Evolutionary conservation across 1,284 basidiomycete species (phyloP).

Genomic region (Coniophora puteana): DNA sequence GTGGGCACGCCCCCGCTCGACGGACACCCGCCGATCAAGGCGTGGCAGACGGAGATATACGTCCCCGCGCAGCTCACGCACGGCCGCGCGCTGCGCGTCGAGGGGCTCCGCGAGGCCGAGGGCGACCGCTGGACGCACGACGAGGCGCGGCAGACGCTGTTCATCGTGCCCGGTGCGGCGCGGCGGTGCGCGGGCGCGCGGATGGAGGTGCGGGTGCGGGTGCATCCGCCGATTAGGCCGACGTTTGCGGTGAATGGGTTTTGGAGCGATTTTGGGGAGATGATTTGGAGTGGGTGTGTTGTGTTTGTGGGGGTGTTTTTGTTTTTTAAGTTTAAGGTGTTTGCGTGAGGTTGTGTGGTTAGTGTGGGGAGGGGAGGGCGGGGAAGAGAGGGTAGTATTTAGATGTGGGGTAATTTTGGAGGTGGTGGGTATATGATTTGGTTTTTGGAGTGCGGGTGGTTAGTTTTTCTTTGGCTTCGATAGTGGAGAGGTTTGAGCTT

Average conservation of each 20-base stretch:
- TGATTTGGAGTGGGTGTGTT: constrained; percentile 31
- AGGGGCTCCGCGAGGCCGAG: constrained; percentile 45
- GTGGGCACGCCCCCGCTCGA: constrained; percentile 35
- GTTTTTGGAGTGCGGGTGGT: no score
- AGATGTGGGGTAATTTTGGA: no score
- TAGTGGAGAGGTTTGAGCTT: no score
- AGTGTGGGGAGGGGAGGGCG: no score
- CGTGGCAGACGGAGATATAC: constrained; percentile 77
- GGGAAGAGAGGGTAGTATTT: no score
- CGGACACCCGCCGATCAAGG: constrained; percentile 36
- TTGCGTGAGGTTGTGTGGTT: no score
- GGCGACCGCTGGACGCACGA: constrained; percentile 54
- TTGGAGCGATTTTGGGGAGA: constrained; percentile 57
- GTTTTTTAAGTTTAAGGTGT: constrained; percentile 26
- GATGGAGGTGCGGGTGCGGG: constrained; percentile 42
- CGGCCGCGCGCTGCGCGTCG: constrained; percentile 55
- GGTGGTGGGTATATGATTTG: no score
- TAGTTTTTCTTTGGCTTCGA: no score
- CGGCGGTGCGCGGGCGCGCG: constrained; percentile 40
- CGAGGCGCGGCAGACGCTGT: constrained; percentile 61
- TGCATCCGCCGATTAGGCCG: constrained; percentile 51
- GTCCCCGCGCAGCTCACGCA: constrained; percentile 59
- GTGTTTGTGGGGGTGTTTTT: constrained; percentile 32
- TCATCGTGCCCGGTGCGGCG: constrained; percentile 47
- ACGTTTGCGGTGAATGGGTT: constrained; percentile 57